A percentile compares a stretch with the other conserved stretches of the same genome.
phyloP scores from a whole-genome alignment of 352 stramenopile genomes.

The Pythium monospermum region DNA sequence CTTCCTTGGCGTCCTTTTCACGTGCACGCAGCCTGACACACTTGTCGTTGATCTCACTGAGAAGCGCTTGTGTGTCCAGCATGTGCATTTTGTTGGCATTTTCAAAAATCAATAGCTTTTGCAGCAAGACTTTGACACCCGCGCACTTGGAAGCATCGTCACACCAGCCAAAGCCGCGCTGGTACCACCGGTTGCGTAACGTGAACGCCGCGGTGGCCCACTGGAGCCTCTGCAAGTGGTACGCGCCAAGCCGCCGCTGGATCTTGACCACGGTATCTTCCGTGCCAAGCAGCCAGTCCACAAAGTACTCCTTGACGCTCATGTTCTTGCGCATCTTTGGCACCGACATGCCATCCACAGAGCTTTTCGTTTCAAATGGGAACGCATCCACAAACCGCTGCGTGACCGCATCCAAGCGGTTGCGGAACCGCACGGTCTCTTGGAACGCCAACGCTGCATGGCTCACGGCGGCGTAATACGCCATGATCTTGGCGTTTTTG shows the following conservation, averaged over 20 bases:
- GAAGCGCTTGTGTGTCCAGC: slow-evolving; percentile 48
- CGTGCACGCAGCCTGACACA: slow-evolving; percentile 42
- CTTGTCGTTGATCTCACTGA: slow-evolving; percentile 61
- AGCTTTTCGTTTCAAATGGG: slow-evolving; percentile 34
- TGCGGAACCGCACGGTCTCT: slow-evolving; percentile 48
- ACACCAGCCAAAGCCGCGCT: slow-evolving; percentile 60
- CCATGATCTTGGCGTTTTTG: slow-evolving; percentile 54
- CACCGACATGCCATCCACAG: slow-evolving; percentile 32
- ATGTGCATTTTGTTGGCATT: slow-evolving; percentile 78
- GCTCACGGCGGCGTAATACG: slow-evolving; percentile 59
- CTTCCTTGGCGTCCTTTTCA: slow-evolving; percentile 35
- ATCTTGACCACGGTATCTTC: slow-evolving; percentile 46
- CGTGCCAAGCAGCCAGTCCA: slow-evolving; percentile 58
- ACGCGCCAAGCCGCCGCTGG: slow-evolving; percentile 35
- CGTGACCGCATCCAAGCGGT: slow-evolving; percentile 34
- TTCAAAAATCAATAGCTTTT: slow-evolving; percentile 52
- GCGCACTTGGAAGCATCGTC: slow-evolving; percentile 49
- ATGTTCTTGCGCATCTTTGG: slow-evolving; percentile 40
- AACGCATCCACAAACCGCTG: slow-evolving; percentile 40
- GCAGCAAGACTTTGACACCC: slow-evolving; percentile 52
- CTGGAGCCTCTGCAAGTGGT: slow-evolving; percentile 44
- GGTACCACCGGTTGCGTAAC: slow-evolving; percentile 59
- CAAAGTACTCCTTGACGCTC: slow-evolving; percentile 40
- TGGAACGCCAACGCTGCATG: slow-evolving; percentile 55
- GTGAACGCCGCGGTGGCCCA: slow-evolving; percentile 58